A percentile compares a stretch with the other conserved stretches of the same genome.
phyloP scores from a whole-genome alignment of 73 alveolate genomes.

The Blepharisma stoltei region DNA sequence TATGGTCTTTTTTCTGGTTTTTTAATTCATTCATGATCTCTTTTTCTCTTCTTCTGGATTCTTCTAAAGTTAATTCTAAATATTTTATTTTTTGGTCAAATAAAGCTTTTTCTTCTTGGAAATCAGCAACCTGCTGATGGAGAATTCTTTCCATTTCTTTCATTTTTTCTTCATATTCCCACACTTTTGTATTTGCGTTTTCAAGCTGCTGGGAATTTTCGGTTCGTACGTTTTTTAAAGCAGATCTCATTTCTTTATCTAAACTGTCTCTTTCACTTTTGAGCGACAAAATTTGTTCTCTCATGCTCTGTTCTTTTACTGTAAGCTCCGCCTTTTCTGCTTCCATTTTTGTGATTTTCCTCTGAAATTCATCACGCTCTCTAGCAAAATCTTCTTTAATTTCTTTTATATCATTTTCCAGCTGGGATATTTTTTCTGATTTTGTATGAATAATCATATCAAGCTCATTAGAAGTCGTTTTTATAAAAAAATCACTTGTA shows the following conservation, averaged over 20 bases:
- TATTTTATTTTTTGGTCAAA: constrained; percentile 64
- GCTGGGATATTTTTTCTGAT: constrained; percentile 55
- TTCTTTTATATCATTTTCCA: constrained; percentile 72
- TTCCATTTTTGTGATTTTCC: constrained; percentile 56
- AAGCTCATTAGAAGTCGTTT: constrained; percentile 56
- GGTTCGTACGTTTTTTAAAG: constrained; percentile 54
- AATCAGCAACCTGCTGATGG: not conserved
- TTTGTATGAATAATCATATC: constrained; percentile 50
- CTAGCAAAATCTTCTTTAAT: constrained; percentile 50
- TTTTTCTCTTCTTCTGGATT: constrained; percentile 34
- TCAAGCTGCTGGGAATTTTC: constrained; percentile 51
- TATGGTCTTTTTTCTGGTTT: constrained; percentile 46
- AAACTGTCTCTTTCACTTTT: constrained; percentile 64
- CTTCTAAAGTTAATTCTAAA: constrained; percentile 54
- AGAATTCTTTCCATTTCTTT: constrained; percentile 73
- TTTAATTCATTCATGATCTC: constrained; percentile 39
- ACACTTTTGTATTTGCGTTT: constrained; percentile 43
- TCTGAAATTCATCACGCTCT: constrained; percentile 50
- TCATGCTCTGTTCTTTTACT: constrained; percentile 66
- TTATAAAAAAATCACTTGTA: constrained; percentile 34
- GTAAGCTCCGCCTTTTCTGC: constrained; percentile 73
- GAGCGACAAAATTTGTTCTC: constrained; percentile 59
- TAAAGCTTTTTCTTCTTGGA: constrained; percentile 82
- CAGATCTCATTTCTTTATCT: constrained; percentile 63
- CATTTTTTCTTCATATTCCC: constrained; percentile 59